Evolutionary conservation across 2,329 filamentous ascomycete genomes (phyloP).

Genomic region (Sclerotinia minor): DNA sequence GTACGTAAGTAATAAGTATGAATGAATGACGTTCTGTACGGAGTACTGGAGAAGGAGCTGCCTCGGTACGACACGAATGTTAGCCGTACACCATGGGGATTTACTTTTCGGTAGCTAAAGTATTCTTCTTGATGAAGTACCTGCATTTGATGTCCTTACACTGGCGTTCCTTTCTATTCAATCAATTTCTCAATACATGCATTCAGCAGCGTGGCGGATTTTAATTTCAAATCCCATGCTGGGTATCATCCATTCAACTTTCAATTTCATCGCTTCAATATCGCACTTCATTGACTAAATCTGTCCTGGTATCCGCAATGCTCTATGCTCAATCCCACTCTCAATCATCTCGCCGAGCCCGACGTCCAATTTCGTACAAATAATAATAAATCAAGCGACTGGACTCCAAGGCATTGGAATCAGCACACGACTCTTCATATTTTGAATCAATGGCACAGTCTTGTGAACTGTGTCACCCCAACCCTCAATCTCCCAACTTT

Average conservation of each 20-base stretch:
- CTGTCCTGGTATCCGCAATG: conserved; percentile 12
- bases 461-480: conserved; percentile 98
- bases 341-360: neutral
- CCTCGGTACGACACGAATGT: neutral
- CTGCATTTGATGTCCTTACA: neutral
- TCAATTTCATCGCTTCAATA: conserved; percentile 2
- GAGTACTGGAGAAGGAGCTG: neutral
- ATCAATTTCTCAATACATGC: conserved; percentile 7
- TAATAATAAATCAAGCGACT: conserved; percentile 53
- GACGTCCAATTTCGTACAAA: neutral
- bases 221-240: neutral
- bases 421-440: conserved; percentile 91
- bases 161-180: neutral
- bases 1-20: too few species aligned
- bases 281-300: conserved; percentile 9
- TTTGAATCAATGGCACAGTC: conserved; percentile 94
- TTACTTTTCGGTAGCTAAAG: too few species aligned
- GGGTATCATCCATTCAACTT: conserved; percentile 1
- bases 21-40: too few species aligned
- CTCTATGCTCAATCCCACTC: neutral
- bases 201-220: conserved; percentile 31
- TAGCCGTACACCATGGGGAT: neutral
- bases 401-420: conserved; percentile 97
- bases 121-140: neutral
- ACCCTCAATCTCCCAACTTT: conserved; percentile 92